A percentile compares a stretch with the other conserved stretches of the same genome.
Evolutionary conservation across 1,284 basidiomycete species (phyloP).

Genomic region (Puccinia polysora): DNA sequence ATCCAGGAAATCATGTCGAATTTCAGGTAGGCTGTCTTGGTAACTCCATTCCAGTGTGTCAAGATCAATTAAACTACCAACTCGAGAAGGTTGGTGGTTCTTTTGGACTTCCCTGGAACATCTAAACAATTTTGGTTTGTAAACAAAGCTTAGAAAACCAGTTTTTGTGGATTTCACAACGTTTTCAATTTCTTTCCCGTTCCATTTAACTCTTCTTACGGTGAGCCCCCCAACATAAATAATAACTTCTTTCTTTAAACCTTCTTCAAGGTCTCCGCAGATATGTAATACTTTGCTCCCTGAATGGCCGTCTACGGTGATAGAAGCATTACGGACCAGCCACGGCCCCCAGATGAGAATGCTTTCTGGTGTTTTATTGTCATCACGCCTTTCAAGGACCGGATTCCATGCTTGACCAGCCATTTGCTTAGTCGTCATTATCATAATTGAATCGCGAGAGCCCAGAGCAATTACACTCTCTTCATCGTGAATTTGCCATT

Average conservation of each 20-base stretch:
- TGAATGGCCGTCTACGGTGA: background rate
- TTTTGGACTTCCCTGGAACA: background rate
- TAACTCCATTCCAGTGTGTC: slow-evolving; percentile 64
- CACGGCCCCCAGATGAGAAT: slow-evolving; percentile 36
- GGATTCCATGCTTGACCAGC: slow-evolving; percentile 42
- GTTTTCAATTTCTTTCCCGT: slow-evolving; percentile 58
- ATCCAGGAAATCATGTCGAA: slow-evolving; percentile 61
- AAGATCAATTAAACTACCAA: slow-evolving; percentile 24
- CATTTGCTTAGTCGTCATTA: slow-evolving; percentile 27
- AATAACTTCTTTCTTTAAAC: slow-evolving; percentile 16
- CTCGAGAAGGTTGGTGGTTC: slow-evolving; percentile 14
- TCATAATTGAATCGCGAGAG: background rate
- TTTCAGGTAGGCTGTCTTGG: slow-evolving; percentile 67
- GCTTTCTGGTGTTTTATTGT: background rate
- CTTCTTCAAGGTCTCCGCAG: slow-evolving; percentile 34
- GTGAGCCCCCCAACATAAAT: slow-evolving; percentile 56
- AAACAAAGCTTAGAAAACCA: slow-evolving; percentile 52
- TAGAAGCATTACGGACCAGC: slow-evolving; percentile 30
- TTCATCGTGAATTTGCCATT: slow-evolving; percentile 54
- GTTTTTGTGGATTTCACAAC: slow-evolving; percentile 47
- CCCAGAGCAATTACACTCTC: slow-evolving; percentile 50
- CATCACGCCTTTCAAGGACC: slow-evolving; percentile 2
- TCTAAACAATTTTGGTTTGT: slow-evolving; percentile 51
- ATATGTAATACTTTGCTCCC: slow-evolving; percentile 5
- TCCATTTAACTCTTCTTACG: slow-evolving; percentile 64